Percentiles rank a stretch among this genome's conserved stretches.
Evolutionary conservation across 2,329 filamentous ascomycete genomes (phyloP).

Genomic region (Ilyonectria mors-panacis): DNA sequence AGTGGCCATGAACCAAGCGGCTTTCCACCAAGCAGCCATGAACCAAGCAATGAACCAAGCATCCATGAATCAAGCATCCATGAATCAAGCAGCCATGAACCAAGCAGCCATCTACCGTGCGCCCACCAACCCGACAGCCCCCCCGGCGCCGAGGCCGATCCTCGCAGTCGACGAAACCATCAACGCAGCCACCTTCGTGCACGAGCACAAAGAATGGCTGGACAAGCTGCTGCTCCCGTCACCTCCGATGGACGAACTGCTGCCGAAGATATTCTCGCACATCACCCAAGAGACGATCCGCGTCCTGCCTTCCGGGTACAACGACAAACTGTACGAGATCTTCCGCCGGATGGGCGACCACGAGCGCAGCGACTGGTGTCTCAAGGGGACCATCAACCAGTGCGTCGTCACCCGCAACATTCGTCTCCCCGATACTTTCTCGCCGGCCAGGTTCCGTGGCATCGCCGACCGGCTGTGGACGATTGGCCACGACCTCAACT

Average conservation of each 20-base stretch:
- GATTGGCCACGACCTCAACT: conserved; percentile 10
- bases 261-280: conserved; percentile 5
- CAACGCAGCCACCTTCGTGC: conserved; percentile 1
- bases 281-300: conserved; percentile 21
- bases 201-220: conserved; percentile 19
- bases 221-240: not conserved
- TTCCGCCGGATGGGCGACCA: conserved; percentile 13
- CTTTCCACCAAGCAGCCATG: no score
- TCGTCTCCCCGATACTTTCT: not conserved
- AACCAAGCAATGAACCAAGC: no score
- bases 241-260: not conserved
- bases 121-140: not conserved
- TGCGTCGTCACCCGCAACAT: not conserved
- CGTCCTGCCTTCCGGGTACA: conserved; percentile 7
- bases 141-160: not conserved
- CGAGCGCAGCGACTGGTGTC: conserved; percentile 9
- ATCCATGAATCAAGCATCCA: no score
- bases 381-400: not conserved
- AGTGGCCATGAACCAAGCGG: not conserved
- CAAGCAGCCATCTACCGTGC: no score
- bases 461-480: not conserved
- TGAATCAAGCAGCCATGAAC: no score
- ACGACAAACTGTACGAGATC: conserved; percentile 13
- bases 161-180: conserved; percentile 15
- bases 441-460: not conserved